Conservation (phyloP, 208 protist genomes). For the Herpetomonas tarakana region DNA sequence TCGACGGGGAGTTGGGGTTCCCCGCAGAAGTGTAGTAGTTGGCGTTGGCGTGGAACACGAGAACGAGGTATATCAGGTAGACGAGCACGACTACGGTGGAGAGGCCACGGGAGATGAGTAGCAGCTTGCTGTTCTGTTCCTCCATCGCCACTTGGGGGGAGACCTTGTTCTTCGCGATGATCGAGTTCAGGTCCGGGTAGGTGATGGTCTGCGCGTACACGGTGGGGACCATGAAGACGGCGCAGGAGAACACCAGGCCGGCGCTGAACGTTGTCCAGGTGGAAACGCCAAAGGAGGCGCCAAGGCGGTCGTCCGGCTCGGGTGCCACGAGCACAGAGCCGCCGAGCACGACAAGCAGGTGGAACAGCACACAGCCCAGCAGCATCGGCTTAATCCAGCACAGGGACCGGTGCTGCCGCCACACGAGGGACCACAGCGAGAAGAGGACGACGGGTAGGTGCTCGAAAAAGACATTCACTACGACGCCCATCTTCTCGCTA, state of each 20-base stretch:
- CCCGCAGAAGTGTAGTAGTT: conserved; percentile 38
- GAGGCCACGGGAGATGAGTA: conserved; percentile 34
- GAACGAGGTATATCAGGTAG: conserved; percentile 32
- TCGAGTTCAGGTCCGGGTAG: conserved; percentile 10
- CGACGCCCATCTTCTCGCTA: conserved; percentile 29
- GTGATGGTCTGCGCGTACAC: conserved; percentile 32
- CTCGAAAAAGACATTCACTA: conserved; percentile 60
- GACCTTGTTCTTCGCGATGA: conserved; percentile 7
- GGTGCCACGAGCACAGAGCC: conserved; percentile 36
- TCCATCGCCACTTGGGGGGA: conserved; percentile 5
- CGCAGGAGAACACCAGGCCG: conserved; percentile 30
- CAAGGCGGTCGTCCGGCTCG: conserved; percentile 13
- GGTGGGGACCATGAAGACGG: conserved; percentile 51
- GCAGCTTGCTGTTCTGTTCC: conserved; percentile 18
- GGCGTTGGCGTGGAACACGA: conserved; percentile 26
- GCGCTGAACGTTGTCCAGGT: conserved; percentile 39
- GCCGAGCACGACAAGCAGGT: conserved; percentile 65
- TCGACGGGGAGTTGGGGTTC: conserved; percentile 34
- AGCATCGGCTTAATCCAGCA: conserved; percentile 54
- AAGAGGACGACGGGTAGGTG: conserved; percentile 60
- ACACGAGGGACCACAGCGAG: conserved; percentile 32
- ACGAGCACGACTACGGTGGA: conserved; percentile 22
- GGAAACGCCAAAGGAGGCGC: conserved; percentile 24
- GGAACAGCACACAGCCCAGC: conserved; percentile 58
- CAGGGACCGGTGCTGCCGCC: conserved; percentile 18